Evolutionary conservation across 1,284 basidiomycete species (phyloP), one percentile per base, ranked within the genome.

Genomic region (Peniophora sp.): DNA sequence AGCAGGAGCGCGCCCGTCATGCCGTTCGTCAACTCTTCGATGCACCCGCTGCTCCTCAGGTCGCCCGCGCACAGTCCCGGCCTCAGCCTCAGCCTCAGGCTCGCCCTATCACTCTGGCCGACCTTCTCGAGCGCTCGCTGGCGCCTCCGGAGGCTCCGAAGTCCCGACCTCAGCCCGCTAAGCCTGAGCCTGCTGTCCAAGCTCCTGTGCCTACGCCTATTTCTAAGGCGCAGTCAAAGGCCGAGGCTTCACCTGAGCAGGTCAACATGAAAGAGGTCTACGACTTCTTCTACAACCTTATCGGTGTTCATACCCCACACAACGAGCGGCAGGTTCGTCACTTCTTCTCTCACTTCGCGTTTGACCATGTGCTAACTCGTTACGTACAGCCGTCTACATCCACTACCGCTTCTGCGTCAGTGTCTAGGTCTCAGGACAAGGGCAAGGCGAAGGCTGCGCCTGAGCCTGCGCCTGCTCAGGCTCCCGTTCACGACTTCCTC

Each of bases 371-470:
- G n/a, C 27, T 32, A 12, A 32, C 27, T 32, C 27, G 27, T 32
- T 32, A 6, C 5, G 5, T 32, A 5, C 27, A 32, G 27, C 12
- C 27, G 5, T 12, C 12, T 32, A n/a, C 38, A 20, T 41, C 38
- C 16, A n/a, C 38, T 17, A 16, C 44, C 44, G n/a, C 23, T 20
- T 16, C 44, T 3, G 24, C 23, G 3, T 8, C 44, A 20, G 60
- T 59, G 47, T 20, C 44, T 20, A 45, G 9, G 20, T 35, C 49
- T 14, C 43, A 23, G n/a, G 51, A 54, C 11, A 55, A 58, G 48
- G 51, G 52, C 2, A 61, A 59, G 45, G 62, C 56, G 20, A 61
- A 60, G 48, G 53, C 54, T n/a, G 50, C 55, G 20, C 54, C 57
- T 32, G 52, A 17, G 0, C 51, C 56, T 5, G 27, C 27, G 5